Conservation (phyloP, 75 land plant genomes). For the Azolla pinnata region DNA sequence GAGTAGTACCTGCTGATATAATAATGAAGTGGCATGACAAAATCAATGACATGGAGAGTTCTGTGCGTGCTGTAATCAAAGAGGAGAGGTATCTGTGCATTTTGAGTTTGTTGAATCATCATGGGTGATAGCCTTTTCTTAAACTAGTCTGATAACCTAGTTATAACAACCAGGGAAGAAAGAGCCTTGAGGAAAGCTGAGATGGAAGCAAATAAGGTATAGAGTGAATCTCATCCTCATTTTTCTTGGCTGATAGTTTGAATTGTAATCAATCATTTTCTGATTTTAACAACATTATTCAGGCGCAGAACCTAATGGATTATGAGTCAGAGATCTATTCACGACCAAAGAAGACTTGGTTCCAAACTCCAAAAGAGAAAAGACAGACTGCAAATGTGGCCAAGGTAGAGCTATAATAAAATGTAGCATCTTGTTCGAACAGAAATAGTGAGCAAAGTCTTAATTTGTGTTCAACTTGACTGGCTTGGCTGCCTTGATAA, state of each 20-base stretch:
- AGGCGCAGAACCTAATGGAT: slow-evolving; percentile 96
- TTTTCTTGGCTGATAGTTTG: too few relatives aligned
- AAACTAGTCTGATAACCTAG: not conserved
- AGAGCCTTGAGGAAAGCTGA: slow-evolving; percentile 84
- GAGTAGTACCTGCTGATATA: slow-evolving; percentile 67
- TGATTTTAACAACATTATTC: slow-evolving; percentile 2
- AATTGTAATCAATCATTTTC: too few relatives aligned
- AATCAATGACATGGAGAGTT: slow-evolving; percentile 82
- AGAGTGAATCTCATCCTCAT: too few relatives aligned
- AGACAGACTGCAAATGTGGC: slow-evolving; percentile 47
- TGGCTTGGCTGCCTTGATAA: too few relatives aligned
- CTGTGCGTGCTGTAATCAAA: slow-evolving; percentile 52
- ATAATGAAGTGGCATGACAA: slow-evolving; percentile 61
- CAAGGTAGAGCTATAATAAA: too few relatives aligned
- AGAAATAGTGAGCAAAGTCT: too few relatives aligned
- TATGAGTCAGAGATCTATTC: slow-evolving; percentile 80
- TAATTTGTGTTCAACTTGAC: too few relatives aligned
- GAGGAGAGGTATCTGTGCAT: slow-evolving; percentile 57
- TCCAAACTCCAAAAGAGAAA: slow-evolving; percentile 67
- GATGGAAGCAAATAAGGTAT: slow-evolving; percentile 96
- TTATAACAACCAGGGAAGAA: slow-evolving; percentile 52
- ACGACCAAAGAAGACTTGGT: slow-evolving; percentile 93
- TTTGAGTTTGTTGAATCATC: not conserved
- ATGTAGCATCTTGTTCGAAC: too few relatives aligned
- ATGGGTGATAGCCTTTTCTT: too few relatives aligned